Conservation (phyloP, 2,329 filamentous ascomycete genomes). For the Pseudogymnoascus sp. region DNA sequence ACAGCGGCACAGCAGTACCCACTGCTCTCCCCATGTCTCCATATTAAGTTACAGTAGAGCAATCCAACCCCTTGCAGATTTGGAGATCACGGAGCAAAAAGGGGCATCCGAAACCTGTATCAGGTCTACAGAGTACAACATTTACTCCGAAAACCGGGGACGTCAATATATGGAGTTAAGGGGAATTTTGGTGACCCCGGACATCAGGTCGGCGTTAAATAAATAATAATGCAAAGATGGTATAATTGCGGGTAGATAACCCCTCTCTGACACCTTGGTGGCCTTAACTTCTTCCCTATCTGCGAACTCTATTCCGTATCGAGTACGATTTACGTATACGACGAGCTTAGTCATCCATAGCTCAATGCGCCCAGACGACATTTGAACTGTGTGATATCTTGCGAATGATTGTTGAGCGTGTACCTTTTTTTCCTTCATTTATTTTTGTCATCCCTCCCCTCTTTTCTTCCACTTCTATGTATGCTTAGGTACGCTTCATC, state of each 20-base stretch:
- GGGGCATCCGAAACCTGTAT: neutral
- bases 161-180: conserved; percentile 4
- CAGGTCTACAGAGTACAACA: neutral
- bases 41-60: neutral
- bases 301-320: neutral
- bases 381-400: neutral
- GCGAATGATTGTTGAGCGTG: neutral
- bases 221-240: conserved; percentile 4
- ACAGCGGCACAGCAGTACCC: neutral
- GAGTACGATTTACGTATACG: neutral
- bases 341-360: neutral
- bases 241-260: conserved; percentile 1
- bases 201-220: neutral
- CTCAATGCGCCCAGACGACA: neutral
- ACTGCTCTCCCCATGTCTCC: neutral
- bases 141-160: neutral
- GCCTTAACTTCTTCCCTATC: neutral
- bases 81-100: neutral
- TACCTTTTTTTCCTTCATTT: neutral
- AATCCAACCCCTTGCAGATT: neutral
- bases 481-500: neutral
- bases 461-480: neutral
- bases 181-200: neutral
- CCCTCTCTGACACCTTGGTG: conserved; percentile 1
- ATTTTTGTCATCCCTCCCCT: too few species aligned